phyloP scores from a whole-genome alignment of 441 rosid species.

The Biscutella laevigata region DNA sequence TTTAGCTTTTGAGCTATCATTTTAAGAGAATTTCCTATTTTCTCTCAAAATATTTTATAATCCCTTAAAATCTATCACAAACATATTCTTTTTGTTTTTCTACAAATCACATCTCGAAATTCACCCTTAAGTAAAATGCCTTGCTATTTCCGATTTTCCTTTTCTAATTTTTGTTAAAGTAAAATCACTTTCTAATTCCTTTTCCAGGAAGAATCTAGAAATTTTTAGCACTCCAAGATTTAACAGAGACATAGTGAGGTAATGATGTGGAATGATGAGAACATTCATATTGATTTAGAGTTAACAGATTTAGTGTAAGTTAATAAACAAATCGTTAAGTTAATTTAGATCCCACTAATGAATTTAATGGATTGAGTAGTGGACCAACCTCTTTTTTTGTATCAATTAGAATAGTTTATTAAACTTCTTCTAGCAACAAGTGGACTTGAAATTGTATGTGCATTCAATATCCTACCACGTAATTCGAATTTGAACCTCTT shows the following conservation, averaged over 20 bases:
- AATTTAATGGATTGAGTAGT: constrained; percentile 18
- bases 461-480: constrained; percentile 21
- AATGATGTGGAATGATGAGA: constrained; percentile 1
- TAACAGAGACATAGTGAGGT: background rate
- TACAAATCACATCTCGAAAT: too few species aligned
- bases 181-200: background rate
- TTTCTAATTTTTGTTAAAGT: too few species aligned
- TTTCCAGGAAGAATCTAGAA: background rate
- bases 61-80: too few species aligned
- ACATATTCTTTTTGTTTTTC: background rate
- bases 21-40: too few species aligned
- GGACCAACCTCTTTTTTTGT: constrained; percentile 2
- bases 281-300: too few species aligned
- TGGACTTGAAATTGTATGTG: constrained; percentile 13
- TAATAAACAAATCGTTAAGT: constrained; percentile 2
- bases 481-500: constrained; percentile 25
- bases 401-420: background rate
- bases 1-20: too few species aligned
- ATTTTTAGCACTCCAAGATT: background rate
- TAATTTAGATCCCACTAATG: constrained; percentile 4
- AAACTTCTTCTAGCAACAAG: background rate
- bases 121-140: too few species aligned
- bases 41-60: too few species aligned
- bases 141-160: too few species aligned
- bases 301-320: background rate